phyloP scores from a whole-genome alignment of 129 eudicot genomes.

The Centella asiatica region DNA sequence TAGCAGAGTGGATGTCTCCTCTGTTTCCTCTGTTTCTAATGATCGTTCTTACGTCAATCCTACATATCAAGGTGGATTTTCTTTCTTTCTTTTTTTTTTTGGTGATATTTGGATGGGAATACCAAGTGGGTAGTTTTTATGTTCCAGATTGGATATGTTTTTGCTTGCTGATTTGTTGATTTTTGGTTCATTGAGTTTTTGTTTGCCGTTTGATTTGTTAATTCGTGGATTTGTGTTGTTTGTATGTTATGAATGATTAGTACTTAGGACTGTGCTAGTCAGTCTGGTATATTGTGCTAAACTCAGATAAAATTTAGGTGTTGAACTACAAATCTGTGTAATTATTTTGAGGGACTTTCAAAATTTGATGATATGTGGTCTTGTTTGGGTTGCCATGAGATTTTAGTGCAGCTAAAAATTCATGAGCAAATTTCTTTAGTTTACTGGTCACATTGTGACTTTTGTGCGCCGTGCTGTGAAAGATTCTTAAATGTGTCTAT shows the following conservation, averaged over 20 bases:
- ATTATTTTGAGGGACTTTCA: not conserved
- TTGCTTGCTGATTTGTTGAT: not conserved
- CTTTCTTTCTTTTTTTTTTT: not conserved
- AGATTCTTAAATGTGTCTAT: not conserved
- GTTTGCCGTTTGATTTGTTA: not conserved
- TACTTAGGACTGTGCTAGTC: not conserved
- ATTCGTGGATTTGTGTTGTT: not conserved
- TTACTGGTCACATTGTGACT: too few relatives aligned
- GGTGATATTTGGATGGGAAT: not conserved
- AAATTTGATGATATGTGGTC: not conserved
- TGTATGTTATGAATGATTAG: not conserved
- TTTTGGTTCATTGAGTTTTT: not conserved
- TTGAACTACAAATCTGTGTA: not conserved
- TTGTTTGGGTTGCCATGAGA: too few relatives aligned
- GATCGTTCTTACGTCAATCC: conserved; percentile 13
- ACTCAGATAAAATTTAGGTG: not conserved
- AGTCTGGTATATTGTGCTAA: not conserved
- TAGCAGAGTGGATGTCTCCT: conserved; percentile 1
- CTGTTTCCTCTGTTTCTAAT: conserved; percentile 4
- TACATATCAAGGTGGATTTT: conserved; percentile 41
- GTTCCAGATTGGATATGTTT: not conserved
- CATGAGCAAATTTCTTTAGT: too few relatives aligned
- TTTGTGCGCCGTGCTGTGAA: too few relatives aligned
- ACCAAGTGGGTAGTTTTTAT: not conserved
- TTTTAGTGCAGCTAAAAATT: too few relatives aligned